Percentiles rank a stretch among this genome's conserved stretches.
Evolutionary conservation across 2,329 filamentous ascomycete species (phyloP).

Genomic region (Septoria linicola): DNA sequence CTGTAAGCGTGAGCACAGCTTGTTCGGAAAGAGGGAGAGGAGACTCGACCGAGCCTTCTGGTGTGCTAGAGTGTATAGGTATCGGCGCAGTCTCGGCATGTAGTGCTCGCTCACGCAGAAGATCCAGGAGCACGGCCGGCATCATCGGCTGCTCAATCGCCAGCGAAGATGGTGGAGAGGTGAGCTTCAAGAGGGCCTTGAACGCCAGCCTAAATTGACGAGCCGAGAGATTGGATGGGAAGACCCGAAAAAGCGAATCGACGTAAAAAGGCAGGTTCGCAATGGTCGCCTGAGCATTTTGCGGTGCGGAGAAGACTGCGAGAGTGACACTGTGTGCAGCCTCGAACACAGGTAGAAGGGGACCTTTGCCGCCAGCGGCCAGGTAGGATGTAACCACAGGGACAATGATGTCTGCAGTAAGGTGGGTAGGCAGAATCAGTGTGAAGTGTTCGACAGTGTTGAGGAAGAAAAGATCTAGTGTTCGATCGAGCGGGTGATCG

Average conservation of each 20-base stretch:
- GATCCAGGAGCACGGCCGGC: conserved; percentile 77
- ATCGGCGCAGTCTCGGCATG: conserved; percentile 51
- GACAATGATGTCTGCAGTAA: conserved; percentile 71
- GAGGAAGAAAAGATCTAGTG: conserved; percentile 82
- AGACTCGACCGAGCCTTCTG: conserved; percentile 24
- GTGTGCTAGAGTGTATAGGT: conserved; percentile 41
- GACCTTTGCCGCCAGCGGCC: conserved; percentile 55
- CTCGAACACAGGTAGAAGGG: conserved; percentile 74
- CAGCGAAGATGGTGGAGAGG: conserved; percentile 74
- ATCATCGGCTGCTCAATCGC: conserved; percentile 71
- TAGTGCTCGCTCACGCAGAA: conserved; percentile 66
- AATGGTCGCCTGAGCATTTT: conserved; percentile 69
- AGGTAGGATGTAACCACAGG: conserved; percentile 75
- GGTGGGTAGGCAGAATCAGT: conserved; percentile 62
- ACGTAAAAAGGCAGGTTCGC: conserved; percentile 79
- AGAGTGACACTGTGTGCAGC: conserved; percentile 81
- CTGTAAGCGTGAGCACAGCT: conserved; percentile 69
- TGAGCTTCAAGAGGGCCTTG: conserved; percentile 77
- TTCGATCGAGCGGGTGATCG: conserved; percentile 65
- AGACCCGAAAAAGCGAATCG: conserved; percentile 73
- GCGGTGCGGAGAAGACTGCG: conserved; percentile 75
- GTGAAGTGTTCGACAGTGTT: conserved; percentile 84
- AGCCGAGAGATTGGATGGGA: conserved; percentile 73
- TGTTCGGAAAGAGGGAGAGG: conserved; percentile 66
- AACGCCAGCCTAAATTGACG: conserved; percentile 88